Conservation (phyloP, 208 protist species). For the Crithidia mellificae region DNA sequence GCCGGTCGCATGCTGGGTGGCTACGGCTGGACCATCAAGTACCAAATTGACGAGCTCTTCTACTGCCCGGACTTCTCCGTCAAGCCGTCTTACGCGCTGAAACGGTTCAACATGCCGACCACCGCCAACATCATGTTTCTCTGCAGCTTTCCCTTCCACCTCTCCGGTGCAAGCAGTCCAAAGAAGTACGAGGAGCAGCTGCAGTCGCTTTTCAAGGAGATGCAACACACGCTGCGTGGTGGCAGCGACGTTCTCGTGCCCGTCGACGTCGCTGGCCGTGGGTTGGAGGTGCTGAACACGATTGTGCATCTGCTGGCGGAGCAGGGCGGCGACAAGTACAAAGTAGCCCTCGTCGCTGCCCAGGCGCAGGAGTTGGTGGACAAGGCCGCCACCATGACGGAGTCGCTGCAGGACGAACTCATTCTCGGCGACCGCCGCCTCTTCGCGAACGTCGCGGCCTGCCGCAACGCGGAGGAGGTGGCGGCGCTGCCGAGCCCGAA, state of each 20-base stretch:
- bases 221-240: constrained; percentile 82
- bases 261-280: constrained; percentile 65
- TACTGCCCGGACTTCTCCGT: constrained; percentile 89
- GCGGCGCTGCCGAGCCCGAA: constrained; percentile 59
- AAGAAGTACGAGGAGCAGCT: constrained; percentile 70
- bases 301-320: constrained; percentile 69
- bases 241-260: constrained; percentile 87
- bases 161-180: constrained; percentile 11
- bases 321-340: constrained; percentile 82
- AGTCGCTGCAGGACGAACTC: constrained; percentile 74
- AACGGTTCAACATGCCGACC: constrained; percentile 70
- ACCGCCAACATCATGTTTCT: constrained; percentile 73
- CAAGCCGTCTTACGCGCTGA: constrained; percentile 76
- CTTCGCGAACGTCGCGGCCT: constrained; percentile 80
- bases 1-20: constrained; percentile 76
- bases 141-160: constrained; percentile 51
- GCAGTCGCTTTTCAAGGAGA: constrained; percentile 71
- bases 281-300: constrained; percentile 78
- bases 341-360: constrained; percentile 71
- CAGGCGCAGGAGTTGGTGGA: constrained; percentile 77
- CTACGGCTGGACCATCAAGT: constrained; percentile 80
- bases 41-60: constrained; percentile 89
- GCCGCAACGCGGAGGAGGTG: constrained; percentile 75
- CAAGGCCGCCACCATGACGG: constrained; percentile 86
- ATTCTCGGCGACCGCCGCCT: constrained; percentile 67